phyloP scores from a whole-genome alignment of 306 rosid genomes.

The Trichosanthes cucumerina region DNA sequence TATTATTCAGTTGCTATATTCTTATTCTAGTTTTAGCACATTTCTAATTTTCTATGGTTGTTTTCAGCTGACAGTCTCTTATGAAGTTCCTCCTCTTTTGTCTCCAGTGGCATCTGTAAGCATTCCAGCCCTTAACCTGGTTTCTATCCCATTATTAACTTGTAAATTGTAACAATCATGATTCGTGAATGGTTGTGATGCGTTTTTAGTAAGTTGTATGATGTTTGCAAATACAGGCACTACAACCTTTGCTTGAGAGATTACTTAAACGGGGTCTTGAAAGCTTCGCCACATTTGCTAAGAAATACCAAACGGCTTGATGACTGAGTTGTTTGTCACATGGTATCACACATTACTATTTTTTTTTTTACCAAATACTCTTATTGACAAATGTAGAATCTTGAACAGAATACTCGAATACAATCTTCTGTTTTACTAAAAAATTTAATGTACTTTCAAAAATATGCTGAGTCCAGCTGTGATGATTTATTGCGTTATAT shows the following conservation, averaged over 20 bases:
- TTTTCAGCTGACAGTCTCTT: slow-evolving; percentile 81
- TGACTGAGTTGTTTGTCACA: background rate
- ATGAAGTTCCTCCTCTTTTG: slow-evolving; percentile 83
- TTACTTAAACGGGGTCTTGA: slow-evolving; percentile 68
- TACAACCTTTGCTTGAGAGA: slow-evolving; percentile 72
- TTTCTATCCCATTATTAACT: background rate
- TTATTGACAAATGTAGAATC: background rate
- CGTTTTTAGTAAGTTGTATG: background rate
- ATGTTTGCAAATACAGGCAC: slow-evolving; percentile 46
- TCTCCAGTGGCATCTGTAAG: slow-evolving; percentile 91
- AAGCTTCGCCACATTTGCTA: slow-evolving; percentile 51
- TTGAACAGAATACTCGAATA: background rate
- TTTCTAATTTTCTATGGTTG: background rate
- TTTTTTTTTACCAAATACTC: background rate
- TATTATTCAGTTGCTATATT: background rate
- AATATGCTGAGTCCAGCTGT: background rate
- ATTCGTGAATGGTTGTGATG: background rate
- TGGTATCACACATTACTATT: background rate
- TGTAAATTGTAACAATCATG: background rate
- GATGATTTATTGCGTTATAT: background rate
- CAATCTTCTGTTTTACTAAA: background rate
- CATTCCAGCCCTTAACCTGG: background rate
- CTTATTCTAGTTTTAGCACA: background rate
- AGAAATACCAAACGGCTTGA: slow-evolving; percentile 34
- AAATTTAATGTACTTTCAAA: background rate